Conservation (phyloP, 1,284 basidiomycete genomes). For the Nidula niveotomentosa region DNA sequence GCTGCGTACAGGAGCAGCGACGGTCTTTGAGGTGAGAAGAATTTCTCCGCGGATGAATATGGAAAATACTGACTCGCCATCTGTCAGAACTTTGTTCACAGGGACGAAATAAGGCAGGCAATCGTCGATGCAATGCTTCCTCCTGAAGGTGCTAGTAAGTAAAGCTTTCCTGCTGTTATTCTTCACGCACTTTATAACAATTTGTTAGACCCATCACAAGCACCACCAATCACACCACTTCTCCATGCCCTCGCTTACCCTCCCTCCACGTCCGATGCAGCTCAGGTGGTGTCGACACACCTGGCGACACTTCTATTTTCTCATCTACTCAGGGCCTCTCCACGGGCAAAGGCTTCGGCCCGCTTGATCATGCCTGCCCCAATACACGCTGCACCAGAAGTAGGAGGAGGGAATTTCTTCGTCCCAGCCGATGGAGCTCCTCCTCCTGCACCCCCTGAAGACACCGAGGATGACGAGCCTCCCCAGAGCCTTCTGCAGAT, state of each 20-base stretch:
- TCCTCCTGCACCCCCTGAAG: constrained; percentile 28
- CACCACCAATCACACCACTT: constrained; percentile 59
- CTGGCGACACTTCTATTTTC: constrained; percentile 70
- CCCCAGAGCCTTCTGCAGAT: constrained; percentile 71
- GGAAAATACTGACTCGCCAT: neutral
- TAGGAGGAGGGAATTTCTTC: constrained; percentile 55
- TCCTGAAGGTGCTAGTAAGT: constrained; percentile 38
- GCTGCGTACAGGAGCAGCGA: constrained; percentile 60
- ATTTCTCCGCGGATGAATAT: neutral
- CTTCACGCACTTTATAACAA: constrained; percentile 5
- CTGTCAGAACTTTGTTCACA: constrained; percentile 74
- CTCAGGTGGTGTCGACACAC: constrained; percentile 60
- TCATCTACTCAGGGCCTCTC: constrained; percentile 64
- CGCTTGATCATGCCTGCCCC: constrained; percentile 61
- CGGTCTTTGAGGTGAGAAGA: constrained; percentile 67
- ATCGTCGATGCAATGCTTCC: constrained; percentile 71
- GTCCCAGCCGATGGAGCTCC: constrained; percentile 68
- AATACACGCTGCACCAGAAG: constrained; percentile 21
- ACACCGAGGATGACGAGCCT: constrained; percentile 56
- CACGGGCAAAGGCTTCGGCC: constrained; percentile 79
- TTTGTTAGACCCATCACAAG: constrained; percentile 32
- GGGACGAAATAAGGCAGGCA: constrained; percentile 64
- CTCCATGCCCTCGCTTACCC: constrained; percentile 59
- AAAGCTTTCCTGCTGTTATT: constrained; percentile 1
- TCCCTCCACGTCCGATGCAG: constrained; percentile 50